phyloP scores from a whole-genome alignment of 768 basidiomycete genomes.

The Suillus discolor region DNA sequence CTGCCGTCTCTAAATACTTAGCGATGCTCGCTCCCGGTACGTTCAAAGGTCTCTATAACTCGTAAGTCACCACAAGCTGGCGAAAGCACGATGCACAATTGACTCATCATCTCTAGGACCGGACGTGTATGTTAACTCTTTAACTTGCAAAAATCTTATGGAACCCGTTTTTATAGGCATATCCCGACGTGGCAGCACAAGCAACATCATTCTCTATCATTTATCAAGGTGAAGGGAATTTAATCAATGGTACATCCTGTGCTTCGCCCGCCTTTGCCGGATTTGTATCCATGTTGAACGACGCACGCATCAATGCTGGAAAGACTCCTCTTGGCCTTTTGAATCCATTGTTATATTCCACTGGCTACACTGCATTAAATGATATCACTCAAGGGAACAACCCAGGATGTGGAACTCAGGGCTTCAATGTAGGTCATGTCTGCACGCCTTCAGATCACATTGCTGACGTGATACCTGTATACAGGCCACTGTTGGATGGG shows the following conservation, averaged over 20 bases:
- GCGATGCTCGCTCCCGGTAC: constrained; percentile 45
- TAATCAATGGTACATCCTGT: constrained; percentile 66
- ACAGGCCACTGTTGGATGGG: constrained; percentile 58
- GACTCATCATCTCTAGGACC: constrained; percentile 29
- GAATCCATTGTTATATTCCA: constrained; percentile 60
- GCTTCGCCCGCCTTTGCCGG: constrained; percentile 65
- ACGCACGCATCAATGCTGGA: constrained; percentile 50
- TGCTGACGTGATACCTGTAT: background rate
- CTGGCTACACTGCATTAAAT: constrained; percentile 41
- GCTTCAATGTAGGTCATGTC: constrained; percentile 57
- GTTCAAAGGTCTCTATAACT: constrained; percentile 63
- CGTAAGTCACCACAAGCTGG: constrained; percentile 35
- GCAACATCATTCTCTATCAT: constrained; percentile 50
- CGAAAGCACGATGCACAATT: background rate
- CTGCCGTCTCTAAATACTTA: constrained; percentile 47
- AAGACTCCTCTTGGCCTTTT: constrained; percentile 61
- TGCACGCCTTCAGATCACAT: background rate
- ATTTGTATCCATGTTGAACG: constrained; percentile 66
- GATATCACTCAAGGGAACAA: constrained; percentile 63
- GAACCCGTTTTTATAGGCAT: constrained; percentile 38
- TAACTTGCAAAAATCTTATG: background rate
- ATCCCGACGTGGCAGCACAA: constrained; percentile 72
- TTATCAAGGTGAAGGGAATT: constrained; percentile 38
- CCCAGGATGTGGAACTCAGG: constrained; percentile 61
- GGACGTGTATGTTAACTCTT: constrained; percentile 50